Base-by-base conservation (phyloP, 164 flowering plant genomes). In the Berberis thunbergii region DNA sequence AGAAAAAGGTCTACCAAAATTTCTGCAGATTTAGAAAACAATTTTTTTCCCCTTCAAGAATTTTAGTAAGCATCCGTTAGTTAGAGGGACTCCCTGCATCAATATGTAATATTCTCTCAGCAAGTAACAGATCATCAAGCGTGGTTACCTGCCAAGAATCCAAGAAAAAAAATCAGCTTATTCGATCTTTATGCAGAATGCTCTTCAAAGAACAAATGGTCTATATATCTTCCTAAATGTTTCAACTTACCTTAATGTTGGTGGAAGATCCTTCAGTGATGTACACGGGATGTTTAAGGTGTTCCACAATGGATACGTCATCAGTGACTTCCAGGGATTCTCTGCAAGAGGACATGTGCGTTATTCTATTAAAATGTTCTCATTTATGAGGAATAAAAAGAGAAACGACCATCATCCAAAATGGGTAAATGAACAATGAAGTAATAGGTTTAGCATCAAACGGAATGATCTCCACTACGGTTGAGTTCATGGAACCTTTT, bases 221-320 rank as follows among this genome's bases (percentile, higher is more conserved):
- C 10, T 52, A 2, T 26, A 26, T 26, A 26, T 1, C 6, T 9
- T 1, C 43, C n/a, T 26, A 52, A 10, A 52, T 26, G 10, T 52
- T 41, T 41, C 45, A 57, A 40, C 42, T 41, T 80, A 87, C 97
- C 91, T 90, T 90, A 60, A 90, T 86, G 78, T 90, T 90, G 65
- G 92, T 86, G 70, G 86, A 87, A 63, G 90, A 86, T 72, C 97
- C 97, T 72, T 90, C 85, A 6, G 92, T 87, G 65, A 90, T 82
- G 75, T 76, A 86, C 6, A 87, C 94, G 0, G 94, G 97, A 74
- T 84, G 92, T 64, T 77, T 75, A 26, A 90, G 86, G 77, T 86
- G 86, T 79, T 90, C 94, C 69, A 87, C 91, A 4, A 90, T 87
- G 13, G 97, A 90, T 8, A 90, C 97, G 67, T 87, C 94, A 66